These are phyloP conservation scores for Chrysanthemum lavandulifolium DNA, from an alignment of 129 eudicot genomes.

Conservation along the genomic window DNA sequence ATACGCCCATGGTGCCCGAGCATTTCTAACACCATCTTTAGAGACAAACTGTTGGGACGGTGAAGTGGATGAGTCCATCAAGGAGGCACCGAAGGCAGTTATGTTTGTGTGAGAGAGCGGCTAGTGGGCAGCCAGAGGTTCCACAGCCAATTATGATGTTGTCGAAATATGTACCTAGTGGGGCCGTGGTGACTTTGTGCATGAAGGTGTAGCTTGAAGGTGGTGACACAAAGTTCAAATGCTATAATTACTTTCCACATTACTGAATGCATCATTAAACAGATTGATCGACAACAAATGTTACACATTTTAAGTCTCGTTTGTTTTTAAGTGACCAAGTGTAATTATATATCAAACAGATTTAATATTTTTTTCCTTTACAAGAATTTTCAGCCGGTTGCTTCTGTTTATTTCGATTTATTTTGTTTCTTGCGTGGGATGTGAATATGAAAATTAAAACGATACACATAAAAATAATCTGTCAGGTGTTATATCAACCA, in stretches of 20 bases:
- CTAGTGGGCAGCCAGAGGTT: slow-evolving; percentile 54
- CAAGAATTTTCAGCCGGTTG: background rate
- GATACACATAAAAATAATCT: background rate
- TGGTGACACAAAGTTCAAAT: slow-evolving; percentile 23
- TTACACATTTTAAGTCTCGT: background rate
- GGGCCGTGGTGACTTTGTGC: slow-evolving; percentile 56
- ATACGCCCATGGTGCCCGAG: slow-evolving; percentile 42
- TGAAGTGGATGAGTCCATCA: slow-evolving; percentile 51
- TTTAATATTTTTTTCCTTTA: background rate
- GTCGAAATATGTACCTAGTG: slow-evolving; percentile 51
- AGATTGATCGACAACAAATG: too few relatives aligned
- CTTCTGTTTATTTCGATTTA: background rate
- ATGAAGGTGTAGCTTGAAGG: slow-evolving; percentile 48
- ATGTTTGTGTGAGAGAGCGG: slow-evolving; percentile 55
- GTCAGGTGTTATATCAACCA: background rate
- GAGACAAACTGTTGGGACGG: slow-evolving; percentile 61
- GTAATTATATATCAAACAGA: background rate
- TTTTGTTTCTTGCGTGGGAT: slow-evolving; percentile 2
- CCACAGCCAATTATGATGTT: slow-evolving; percentile 76
- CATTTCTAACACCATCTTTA: slow-evolving; percentile 55
- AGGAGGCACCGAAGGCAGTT: slow-evolving; percentile 39
- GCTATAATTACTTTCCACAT: slow-evolving; percentile 12
- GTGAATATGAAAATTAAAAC: background rate
- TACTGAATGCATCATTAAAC: slow-evolving; percentile 13
- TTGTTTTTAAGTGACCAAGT: background rate